Evolutionary conservation across 139 green algal genomes (phyloP).

Genomic region (Diplosphaera chodatii): DNA sequence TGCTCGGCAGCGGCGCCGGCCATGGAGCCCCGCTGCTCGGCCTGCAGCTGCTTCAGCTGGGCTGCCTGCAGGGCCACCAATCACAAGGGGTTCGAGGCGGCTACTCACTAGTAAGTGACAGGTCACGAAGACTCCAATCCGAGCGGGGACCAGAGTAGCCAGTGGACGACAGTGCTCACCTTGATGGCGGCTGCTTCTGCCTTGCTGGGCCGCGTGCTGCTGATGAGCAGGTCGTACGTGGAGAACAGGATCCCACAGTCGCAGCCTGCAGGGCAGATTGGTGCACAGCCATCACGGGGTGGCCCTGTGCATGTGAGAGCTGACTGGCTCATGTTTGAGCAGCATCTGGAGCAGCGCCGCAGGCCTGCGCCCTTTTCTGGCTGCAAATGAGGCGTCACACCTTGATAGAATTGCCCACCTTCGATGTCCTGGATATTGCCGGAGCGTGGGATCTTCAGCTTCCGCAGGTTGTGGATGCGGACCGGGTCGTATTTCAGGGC

Average conservation of each 20-base stretch:
- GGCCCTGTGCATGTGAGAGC: no score
- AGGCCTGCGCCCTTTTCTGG: no score
- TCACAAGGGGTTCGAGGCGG: no score
- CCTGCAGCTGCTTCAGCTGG: neutral
- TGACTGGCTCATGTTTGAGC: no score
- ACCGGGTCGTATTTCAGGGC: constrained; percentile 26
- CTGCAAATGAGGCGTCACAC: no score
- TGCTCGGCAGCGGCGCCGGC: neutral
- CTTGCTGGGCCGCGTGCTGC: constrained; percentile 3
- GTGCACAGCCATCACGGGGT: no score
- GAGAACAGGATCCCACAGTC: constrained; percentile 45
- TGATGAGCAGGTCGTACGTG: constrained; percentile 49
- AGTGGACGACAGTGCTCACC: neutral
- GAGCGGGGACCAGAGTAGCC: neutral
- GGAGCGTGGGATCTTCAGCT: constrained; percentile 8
- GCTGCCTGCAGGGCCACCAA: neutral
- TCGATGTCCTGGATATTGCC: neutral
- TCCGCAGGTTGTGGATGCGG: constrained; percentile 14
- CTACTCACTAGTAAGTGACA: no score
- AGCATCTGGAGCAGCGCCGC: no score
- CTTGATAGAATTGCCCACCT: neutral
- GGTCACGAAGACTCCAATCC: no score
- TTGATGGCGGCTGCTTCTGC: neutral
- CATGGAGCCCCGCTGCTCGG: constrained; percentile 1
- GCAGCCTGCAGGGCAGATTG: constrained; percentile 14